Base-by-base conservation (phyloP, 1,284 basidiomycete species). In the Athelia sp. region DNA sequence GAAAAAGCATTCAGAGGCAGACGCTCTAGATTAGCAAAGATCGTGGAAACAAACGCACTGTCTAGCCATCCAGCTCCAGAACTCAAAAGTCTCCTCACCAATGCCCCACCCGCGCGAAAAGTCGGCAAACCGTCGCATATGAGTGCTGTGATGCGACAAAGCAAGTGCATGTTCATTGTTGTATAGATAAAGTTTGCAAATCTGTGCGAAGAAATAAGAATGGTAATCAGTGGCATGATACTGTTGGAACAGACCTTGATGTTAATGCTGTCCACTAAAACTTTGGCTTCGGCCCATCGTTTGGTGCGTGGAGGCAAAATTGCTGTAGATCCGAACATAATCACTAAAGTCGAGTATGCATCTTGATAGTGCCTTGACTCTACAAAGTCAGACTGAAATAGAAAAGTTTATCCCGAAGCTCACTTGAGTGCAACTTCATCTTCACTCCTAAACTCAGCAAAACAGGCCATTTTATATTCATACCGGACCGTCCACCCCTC, bases 261-360 rank as follows among this genome's bases (percentile, higher is more conserved):
- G 52, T 85, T 90, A 51, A 96, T 85, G 57, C 90, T 90, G 62
- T 99, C 96, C 0, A 90, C 91, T 2, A 99, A 76, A 1, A 98
- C 96, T 62, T 97, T 98, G 1, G 94, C 96, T 68, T 99, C 96
- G 3, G 96, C 94, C 95, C 96, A 98, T 24, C 96, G 79, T 64
- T 98, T 98, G 0, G 95, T 98, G 2, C 95, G 79, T 3, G 96
- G 94, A 0, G 91, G 90, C 3, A 97, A 66, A 48, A 90, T 87
- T 0, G 83, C 82, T 3, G 90, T 89, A 3, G 90, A 91, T 1
- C 86, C 82, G 61, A 97, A 95, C 87, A 96, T 93, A 43, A 85
- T 81, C 29, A 85, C 73, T 13, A 97, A 71, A 47, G 81, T 84
- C 40, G 79, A 79, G 71, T 94, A 95, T 19, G 90, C 90, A 59